Conservation (phyloP, 2,329 filamentous ascomycete genomes). For the Aspergillus ruber region DNA sequence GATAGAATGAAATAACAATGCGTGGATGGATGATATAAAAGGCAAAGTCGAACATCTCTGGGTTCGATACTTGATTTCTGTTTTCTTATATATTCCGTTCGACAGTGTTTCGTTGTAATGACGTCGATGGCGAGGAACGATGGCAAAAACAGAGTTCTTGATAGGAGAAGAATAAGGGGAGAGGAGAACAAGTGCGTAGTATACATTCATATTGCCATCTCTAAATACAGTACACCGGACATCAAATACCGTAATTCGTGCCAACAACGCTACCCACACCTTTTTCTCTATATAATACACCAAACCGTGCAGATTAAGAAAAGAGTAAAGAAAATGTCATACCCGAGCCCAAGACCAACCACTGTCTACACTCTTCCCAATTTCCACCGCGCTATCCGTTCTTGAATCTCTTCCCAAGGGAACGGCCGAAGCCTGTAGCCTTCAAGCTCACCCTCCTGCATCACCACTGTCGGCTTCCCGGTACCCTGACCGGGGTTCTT, state of each 20-base stretch:
- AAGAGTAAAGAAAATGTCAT: background rate
- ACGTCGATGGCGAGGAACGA: background rate
- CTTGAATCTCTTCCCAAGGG: constrained; percentile 84
- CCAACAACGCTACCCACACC: no score
- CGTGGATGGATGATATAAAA: no score
- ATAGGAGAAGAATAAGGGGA: background rate
- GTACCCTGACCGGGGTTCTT: constrained; percentile 69
- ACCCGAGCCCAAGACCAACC: background rate
- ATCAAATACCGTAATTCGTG: no score
- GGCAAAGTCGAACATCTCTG: no score
- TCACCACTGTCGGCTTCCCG: constrained; percentile 84
- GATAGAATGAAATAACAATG: no score
- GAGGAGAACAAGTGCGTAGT: background rate
- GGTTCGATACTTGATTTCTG: no score
- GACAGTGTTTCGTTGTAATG: background rate
- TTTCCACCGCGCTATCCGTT: constrained; percentile 75
- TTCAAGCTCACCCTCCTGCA: constrained; percentile 81
- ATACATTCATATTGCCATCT: no score
- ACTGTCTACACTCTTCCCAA: constrained; percentile 56
- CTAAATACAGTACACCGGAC: no score
- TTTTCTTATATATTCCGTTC: no score
- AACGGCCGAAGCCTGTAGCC: constrained; percentile 62
- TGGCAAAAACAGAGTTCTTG: background rate
- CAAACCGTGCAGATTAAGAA: background rate
- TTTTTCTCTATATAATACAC: background rate